Percentiles rank a stretch among this genome's conserved stretches.
Conservation (phyloP, 2,329 filamentous ascomycete species). For the Coniochaeta sp. region DNA sequence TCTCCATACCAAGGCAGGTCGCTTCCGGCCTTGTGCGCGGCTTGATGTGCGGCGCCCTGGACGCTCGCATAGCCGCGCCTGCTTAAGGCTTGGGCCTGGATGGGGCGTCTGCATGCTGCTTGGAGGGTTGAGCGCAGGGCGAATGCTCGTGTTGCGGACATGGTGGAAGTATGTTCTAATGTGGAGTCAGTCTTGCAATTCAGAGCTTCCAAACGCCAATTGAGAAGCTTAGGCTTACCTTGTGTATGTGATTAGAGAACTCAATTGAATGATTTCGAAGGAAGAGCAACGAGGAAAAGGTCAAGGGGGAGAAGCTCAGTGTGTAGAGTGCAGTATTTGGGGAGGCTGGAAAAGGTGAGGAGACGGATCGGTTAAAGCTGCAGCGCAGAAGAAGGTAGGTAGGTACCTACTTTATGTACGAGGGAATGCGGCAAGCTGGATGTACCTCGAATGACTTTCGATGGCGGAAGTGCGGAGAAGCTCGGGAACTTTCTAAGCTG, state of each 20-base stretch:
- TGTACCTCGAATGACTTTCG: neutral
- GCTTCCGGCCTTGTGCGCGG: slow-evolving; percentile 3
- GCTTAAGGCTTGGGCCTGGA: neutral
- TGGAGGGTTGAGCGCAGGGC: neutral
- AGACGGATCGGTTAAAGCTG: neutral
- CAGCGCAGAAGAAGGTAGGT: neutral
- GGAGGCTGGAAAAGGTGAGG: neutral
- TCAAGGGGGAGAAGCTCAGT: neutral
- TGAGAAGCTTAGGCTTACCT: neutral
- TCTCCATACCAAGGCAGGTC: slow-evolving; percentile 13
- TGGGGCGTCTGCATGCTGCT: neutral
- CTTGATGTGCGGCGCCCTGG: slow-evolving; percentile 6
- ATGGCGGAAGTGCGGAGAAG: neutral
- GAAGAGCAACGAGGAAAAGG: neutral
- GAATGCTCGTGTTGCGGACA: slow-evolving; percentile 2
- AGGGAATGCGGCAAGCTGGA: neutral
- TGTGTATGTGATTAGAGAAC: neutral
- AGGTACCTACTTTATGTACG: neutral
- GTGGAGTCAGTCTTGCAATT: neutral
- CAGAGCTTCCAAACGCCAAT: neutral
- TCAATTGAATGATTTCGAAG: neutral
- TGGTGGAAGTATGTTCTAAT: neutral
- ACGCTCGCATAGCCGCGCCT: slow-evolving; percentile 12
- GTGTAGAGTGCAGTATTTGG: neutral
- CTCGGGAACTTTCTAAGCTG: neutral